These are phyloP conservation scores for Candida sanyaensis DNA, from an alignment of 1,139 yeast genomes.

Conservation along the genomic window DNA sequence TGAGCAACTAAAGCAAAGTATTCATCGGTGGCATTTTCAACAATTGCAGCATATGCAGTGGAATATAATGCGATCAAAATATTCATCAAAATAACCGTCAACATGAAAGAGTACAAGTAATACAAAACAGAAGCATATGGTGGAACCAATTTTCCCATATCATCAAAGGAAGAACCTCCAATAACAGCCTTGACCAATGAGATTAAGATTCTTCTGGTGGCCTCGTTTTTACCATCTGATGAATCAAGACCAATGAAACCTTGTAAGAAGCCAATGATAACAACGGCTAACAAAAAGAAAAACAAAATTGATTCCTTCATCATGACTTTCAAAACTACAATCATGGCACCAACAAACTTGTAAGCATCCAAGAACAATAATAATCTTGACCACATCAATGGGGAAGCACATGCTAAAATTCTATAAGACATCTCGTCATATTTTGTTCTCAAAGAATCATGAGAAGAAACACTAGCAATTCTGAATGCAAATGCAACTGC, in stretches of 20 bases:
- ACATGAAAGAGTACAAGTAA: slow-evolving; percentile 74
- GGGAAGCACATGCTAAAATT: slow-evolving; percentile 77
- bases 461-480: slow-evolving; percentile 44
- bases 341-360: slow-evolving; percentile 84
- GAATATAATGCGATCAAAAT: slow-evolving; percentile 83
- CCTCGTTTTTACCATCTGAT: slow-evolving; percentile 81
- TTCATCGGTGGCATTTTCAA: slow-evolving; percentile 71
- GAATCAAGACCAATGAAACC: slow-evolving; percentile 87
- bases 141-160: slow-evolving; percentile 72
- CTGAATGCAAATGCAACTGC: slow-evolving; percentile 57
- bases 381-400: slow-evolving; percentile 83
- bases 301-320: slow-evolving; percentile 83
- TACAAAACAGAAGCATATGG: slow-evolving; percentile 82
- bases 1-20: slow-evolving; percentile 84
- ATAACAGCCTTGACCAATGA: slow-evolving; percentile 71
- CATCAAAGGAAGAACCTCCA: slow-evolving; percentile 71
- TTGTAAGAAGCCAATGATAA: slow-evolving; percentile 79
- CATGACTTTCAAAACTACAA: slow-evolving; percentile 82
- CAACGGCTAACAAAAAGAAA: slow-evolving; percentile 69
- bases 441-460: slow-evolving; percentile 30
- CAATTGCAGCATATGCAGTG: slow-evolving; percentile 79
- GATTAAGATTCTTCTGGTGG: slow-evolving; percentile 62
- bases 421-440: slow-evolving; percentile 72
- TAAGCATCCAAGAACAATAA: slow-evolving; percentile 77
- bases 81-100: slow-evolving; percentile 73